Evolutionary conservation across 768 basidiomycete species (phyloP), one percentile per base, ranked within the genome.

Genomic region (Dictyophora rubrovolvata): DNA sequence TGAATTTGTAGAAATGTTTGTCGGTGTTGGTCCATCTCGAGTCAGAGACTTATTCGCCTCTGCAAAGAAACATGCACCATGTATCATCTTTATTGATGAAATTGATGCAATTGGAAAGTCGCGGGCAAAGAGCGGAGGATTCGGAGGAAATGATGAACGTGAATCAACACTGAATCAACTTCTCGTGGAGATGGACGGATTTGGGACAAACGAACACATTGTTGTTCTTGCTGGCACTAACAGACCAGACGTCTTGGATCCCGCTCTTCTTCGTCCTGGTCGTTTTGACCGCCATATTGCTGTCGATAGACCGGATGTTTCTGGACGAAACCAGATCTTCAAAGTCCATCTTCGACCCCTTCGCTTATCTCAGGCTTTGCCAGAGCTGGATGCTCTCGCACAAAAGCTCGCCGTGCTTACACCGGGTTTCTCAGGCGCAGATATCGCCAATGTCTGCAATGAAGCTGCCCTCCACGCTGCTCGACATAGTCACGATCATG

Each of bases 1-100:
- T 48, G 96, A 99, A 69, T 98, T 99, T 69, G 93, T 99, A 61
- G 96, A 99, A 74, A 97, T 98, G 94, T 99, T 98, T 69, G 96
- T 99, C 65, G 96, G 96, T 72, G 96, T 98, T 54, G 96, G 96
- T 60, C 93, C 96, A 1, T 94, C 93, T 3, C 84, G 96, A 63
- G 96, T 99, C 11, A 86, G 96, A 52, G 96, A 99, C 73, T 84
- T 99, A 48, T 99, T 99, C 71, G 89, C 93, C 35, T 93, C 89
- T 4, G 96, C 96, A 51, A 93, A 90, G 81, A 97, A 97, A 78
- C 83, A 96, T 69, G 93, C 96, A 0, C 96, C 96, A 0, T 94
- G 92, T 69, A 99, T 99, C 77, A 90, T 99, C 69, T 99, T 99
- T 73, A 83, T 99, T 63, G 96, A 99, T 71, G 96, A 99, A 75